phyloP scores from a whole-genome alignment of 345 rosid species.

The Rhizophora apiculata region DNA sequence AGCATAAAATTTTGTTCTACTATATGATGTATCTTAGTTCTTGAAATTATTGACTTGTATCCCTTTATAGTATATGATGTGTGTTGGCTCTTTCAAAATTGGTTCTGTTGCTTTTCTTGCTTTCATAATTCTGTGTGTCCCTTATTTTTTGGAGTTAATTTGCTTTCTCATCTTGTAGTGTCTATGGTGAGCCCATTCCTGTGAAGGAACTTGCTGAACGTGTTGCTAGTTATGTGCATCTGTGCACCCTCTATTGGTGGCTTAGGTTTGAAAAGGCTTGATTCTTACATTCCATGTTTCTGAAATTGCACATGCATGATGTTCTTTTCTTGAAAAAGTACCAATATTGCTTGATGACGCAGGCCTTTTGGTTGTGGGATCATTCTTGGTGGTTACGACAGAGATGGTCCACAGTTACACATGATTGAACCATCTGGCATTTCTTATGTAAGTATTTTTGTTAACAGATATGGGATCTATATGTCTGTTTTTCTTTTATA shows the following conservation, averaged over 20 bases:
- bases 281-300: not conserved
- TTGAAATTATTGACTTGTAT: no score
- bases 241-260: conserved; percentile 99
- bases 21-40: no score
- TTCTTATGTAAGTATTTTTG: conserved; percentile 67
- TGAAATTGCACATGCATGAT: not conserved
- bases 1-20: no score
- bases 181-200: conserved; percentile 85
- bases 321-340: not conserved
- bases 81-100: no score
- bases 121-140: not conserved
- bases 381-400: conserved; percentile 95
- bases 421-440: conserved; percentile 97
- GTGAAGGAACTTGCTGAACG: conserved; percentile 93
- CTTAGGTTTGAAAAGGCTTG: conserved; percentile 53
- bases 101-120: not conserved
- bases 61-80: no score
- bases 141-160: not conserved
- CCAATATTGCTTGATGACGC: conserved; percentile 14
- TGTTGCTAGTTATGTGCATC: conserved; percentile 92
- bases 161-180: conserved; percentile 32
- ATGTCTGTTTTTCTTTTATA: not conserved
- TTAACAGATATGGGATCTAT: not conserved
- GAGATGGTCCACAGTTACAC: conserved; percentile 94
- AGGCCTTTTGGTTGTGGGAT: conserved; percentile 99